A percentile compares a stretch with the other conserved stretches of the same genome.
phyloP scores from a whole-genome alignment of 1,139 yeast genomes.

The Tardiomyces digboiensis region DNA sequence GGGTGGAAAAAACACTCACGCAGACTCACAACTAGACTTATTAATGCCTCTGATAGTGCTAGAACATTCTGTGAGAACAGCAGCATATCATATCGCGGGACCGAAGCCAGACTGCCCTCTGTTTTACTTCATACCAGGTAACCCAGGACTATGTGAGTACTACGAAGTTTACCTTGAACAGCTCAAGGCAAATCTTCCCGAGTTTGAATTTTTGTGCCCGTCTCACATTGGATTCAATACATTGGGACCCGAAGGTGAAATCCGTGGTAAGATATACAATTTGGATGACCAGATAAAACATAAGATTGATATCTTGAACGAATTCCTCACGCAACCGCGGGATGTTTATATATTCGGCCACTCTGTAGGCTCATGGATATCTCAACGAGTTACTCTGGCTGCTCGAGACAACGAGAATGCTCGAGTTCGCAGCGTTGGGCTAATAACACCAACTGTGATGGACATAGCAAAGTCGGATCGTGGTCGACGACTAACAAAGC shows the following conservation, averaged over 20 bases:
- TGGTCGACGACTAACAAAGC: constrained; percentile 33
- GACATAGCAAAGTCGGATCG: constrained; percentile 45
- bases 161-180: constrained; percentile 41
- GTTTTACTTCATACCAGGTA: constrained; percentile 54
- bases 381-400: constrained; percentile 37
- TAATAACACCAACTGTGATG: constrained; percentile 54
- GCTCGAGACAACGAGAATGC: constrained; percentile 10
- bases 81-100: background rate
- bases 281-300: constrained; percentile 46
- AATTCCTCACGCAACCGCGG: constrained; percentile 20
- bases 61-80: background rate
- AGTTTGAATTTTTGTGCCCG: constrained; percentile 40
- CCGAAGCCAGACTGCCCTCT: constrained; percentile 20
- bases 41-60: background rate
- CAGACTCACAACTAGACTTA: too few relatives aligned
- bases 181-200: constrained; percentile 36
- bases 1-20: too few relatives aligned
- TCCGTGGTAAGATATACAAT: constrained; percentile 22
- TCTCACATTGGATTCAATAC: constrained; percentile 44
- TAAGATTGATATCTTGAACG: constrained; percentile 33
- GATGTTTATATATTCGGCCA: constrained; percentile 45
- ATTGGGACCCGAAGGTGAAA: constrained; percentile 1
- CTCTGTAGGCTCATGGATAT: constrained; percentile 52
- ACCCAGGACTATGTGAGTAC: constrained; percentile 56
- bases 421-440: constrained; percentile 37